phyloP scores from a whole-genome alignment of 2,329 filamentous ascomycete genomes.

The Verticillium isaacii region DNA sequence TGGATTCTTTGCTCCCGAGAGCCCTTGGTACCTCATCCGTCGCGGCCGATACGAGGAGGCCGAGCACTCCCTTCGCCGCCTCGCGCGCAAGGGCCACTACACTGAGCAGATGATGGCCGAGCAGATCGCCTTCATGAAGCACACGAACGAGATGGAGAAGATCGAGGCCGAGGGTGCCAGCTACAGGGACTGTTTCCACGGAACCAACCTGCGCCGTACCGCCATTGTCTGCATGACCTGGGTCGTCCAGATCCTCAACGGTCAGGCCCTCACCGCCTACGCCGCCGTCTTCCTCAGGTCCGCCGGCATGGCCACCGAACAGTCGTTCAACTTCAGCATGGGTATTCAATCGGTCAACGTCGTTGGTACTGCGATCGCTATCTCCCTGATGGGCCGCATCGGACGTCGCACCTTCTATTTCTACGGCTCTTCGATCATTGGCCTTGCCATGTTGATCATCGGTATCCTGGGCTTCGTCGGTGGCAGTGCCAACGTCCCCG shows the following conservation, averaged over 20 bases:
- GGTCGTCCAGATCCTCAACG: slow-evolving; percentile 33
- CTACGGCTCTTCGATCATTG: slow-evolving; percentile 35
- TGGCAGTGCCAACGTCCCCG: slow-evolving; percentile 20
- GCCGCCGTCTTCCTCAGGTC: slow-evolving; percentile 34
- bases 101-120: slow-evolving; percentile 32
- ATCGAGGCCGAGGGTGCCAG: slow-evolving; percentile 24
- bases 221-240: slow-evolving; percentile 31
- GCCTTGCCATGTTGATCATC: slow-evolving; percentile 32
- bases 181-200: slow-evolving; percentile 38
- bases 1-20: slow-evolving; percentile 40
- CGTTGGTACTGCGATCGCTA: slow-evolving; percentile 33
- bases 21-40: slow-evolving; percentile 41
- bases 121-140: slow-evolving; percentile 38
- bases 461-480: slow-evolving; percentile 31
- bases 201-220: slow-evolving; percentile 33
- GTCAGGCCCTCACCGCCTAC: slow-evolving; percentile 27
- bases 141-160: slow-evolving; percentile 31
- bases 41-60: slow-evolving; percentile 31
- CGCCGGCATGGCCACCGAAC: slow-evolving; percentile 29
- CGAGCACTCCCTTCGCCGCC: slow-evolving; percentile 24
- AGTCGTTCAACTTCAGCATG: slow-evolving; percentile 37
- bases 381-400: slow-evolving; percentile 27
- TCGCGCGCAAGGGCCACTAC: slow-evolving; percentile 39
- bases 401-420: slow-evolving; percentile 36
- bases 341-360: slow-evolving; percentile 41